Base-by-base conservation (phyloP, 208 protist genomes). In the Jaenimonas drosophilae region DNA sequence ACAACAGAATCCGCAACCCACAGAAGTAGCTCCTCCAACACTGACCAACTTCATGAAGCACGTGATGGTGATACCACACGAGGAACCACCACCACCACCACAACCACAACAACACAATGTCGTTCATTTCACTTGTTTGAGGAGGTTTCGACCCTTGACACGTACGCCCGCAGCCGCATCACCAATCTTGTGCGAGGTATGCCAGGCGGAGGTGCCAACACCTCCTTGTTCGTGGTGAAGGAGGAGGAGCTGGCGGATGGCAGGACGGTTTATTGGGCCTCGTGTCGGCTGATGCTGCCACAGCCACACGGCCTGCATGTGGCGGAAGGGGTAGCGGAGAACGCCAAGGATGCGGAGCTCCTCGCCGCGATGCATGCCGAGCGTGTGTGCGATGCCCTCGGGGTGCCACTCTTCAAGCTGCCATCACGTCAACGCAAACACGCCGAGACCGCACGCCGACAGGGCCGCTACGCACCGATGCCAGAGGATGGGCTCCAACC, bases 341-440 rank as follows among this genome's bases (percentile, higher is more conserved):
- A 49, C 29, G 57, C 54, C 14, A 79, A 78, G 60, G 75, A 83
- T 21, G 83, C 83, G 11, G 83, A 86, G 52, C 37, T 83, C 33
- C 66, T 89, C 1, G 76, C 76, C 11, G 79, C 84, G 24, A 92
- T 92, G 84, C 84, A 92, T 54, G 84, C 79, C 3, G 76, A 92
- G 52, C 56, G 69, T 2, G 61, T 89, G 14, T 84, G 74, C 51
- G 79, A 88, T 33, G 67, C 72, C 4, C 58, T 86, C 0, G 76
- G 72, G 3, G 67, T 88, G 9, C 75, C 69, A 17, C 61, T 91
- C 7, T 91, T 86, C 41, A 57, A 64, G 0, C 49, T 86, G 28
- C 54, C 59, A 44, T 72, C 68, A 4, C 76, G 70, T 49, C 82
- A 91, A 65, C 59, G 63, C 38, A 80, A 81, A 40, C 57, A 91